Base-by-base conservation (phyloP, 2,329 filamentous ascomycete species). In the Fusarium armeniacum region DNA sequence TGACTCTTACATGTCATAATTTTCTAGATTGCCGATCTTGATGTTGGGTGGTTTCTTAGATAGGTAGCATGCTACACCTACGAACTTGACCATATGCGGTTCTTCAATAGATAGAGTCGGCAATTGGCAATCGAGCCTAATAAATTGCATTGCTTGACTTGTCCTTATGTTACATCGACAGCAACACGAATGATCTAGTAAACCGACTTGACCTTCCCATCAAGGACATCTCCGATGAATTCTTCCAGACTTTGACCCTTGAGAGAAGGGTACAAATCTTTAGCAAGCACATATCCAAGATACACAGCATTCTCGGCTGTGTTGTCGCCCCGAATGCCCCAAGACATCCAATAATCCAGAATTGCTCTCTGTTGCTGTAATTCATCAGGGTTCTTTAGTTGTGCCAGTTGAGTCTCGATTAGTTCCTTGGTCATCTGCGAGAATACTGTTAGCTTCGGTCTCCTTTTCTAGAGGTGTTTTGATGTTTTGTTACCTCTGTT, bases 291-390 rank as follows among this genome's bases (percentile, higher is more conserved):
- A 35, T 63, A 63, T 8, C 58, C 61, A 30, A 63, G 50, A 13
- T 63, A 63, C 5, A 24, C 26, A 2, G 61, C 58, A 3, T 63
- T 63, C 15, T 49, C 43, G 0, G 58, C 30, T 5, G 58, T 63
- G 9, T 63, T 63, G 7, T 63, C 61, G 20, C 61, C 58, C 5
- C 61, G 58, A 16, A 63, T 20, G 9, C 61, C 58, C 58, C 58
- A 63, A 10, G 58, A 57, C 35, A 44, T 38, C 58, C 61, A 63
- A 20, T 63, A 63, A 6, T 63, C 61, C 20, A 49, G 6, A 5
- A 63, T 40, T 4, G 6, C 8, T 11, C 43, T 36, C 7, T 7
- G 32, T 3, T 62, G 32, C 1, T 13, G 35, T 2, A 30, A 15
- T n/a, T 54, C 58, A 6, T 15, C n/a, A 3, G 41, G 13, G 2